phyloP scores from a whole-genome alignment of 2,329 filamentous ascomycete species.

The Colletotrichum camelliae region DNA sequence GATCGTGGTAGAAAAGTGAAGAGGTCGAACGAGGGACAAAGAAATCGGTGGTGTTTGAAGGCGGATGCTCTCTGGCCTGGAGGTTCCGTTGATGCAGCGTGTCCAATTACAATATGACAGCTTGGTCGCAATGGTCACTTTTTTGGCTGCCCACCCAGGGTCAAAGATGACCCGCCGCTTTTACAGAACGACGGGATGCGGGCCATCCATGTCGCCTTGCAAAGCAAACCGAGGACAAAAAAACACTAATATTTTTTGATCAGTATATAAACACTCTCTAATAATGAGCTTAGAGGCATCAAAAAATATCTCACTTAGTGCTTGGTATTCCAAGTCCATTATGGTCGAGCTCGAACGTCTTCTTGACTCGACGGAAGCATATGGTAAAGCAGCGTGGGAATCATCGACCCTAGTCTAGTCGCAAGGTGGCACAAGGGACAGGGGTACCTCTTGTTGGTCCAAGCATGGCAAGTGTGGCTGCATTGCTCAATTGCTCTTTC shows the following conservation, averaged over 20 bases:
- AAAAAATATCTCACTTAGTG: not conserved
- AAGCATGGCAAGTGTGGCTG: slow-evolving; percentile 11
- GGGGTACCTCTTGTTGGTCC: not conserved
- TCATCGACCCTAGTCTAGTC: not conserved
- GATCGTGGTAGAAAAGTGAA: slow-evolving; percentile 10
- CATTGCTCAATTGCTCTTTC: not conserved
- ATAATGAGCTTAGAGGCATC: not conserved
- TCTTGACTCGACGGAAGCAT: not conserved
- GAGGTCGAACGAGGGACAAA: slow-evolving; percentile 15
- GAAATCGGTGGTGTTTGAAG: slow-evolving; percentile 9
- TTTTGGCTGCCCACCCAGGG: slow-evolving; percentile 16
- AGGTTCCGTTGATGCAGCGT: slow-evolving; percentile 17
- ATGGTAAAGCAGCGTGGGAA: slow-evolving; percentile 4
- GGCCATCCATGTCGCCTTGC: not conserved
- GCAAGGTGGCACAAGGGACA: not conserved
- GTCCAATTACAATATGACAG: slow-evolving; percentile 23
- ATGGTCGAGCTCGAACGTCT: not conserved
- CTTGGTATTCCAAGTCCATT: not conserved
- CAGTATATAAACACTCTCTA: not conserved
- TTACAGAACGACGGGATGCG: not conserved
- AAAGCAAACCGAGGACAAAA: not conserved
- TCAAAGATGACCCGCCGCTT: slow-evolving; percentile 18
- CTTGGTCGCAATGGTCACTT: slow-evolving; percentile 21
- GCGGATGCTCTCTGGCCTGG: not conserved
- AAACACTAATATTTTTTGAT: not conserved